A percentile compares a stretch with the other conserved stretches of the same genome.
Conservation (phyloP, 1,284 basidiomycete genomes). For the Coriolopsis trogii region DNA sequence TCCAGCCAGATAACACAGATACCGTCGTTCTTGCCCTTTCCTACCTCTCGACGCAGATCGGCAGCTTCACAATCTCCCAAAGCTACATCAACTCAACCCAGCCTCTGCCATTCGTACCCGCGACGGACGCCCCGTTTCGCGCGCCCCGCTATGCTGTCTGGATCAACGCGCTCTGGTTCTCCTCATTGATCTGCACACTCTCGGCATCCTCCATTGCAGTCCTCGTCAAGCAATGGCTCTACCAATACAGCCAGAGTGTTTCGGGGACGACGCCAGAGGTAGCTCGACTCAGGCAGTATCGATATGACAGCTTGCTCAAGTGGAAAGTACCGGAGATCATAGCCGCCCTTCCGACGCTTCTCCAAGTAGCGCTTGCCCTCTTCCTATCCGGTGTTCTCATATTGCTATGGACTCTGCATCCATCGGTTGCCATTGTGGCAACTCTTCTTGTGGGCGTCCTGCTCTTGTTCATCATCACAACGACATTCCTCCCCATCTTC, state of each 20-base stretch:
- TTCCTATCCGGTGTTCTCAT: conserved; percentile 23
- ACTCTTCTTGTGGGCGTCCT: conserved; percentile 20
- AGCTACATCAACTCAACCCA: conserved; percentile 7
- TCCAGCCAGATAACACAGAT: conserved; percentile 15
- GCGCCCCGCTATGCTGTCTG: conserved; percentile 16
- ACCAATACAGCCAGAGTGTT: conserved; percentile 15
- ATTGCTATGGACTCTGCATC: conserved; percentile 17
- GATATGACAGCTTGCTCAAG: conserved; percentile 17
- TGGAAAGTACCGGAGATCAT: conserved; percentile 23
- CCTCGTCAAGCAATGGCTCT: conserved; percentile 27
- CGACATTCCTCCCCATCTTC: conserved; percentile 30
- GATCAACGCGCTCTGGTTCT: conserved; percentile 27
- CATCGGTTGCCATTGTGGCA: conserved; percentile 10
- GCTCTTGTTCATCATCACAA: conserved; percentile 21
- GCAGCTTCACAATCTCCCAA: not conserved
- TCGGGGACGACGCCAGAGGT: conserved; percentile 12
- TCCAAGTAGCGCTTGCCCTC: conserved; percentile 19
- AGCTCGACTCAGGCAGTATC: conserved; percentile 19
- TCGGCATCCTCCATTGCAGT: conserved; percentile 21
- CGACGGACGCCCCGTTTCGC: not conserved
- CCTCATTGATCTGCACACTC: conserved; percentile 19
- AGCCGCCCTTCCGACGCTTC: conserved; percentile 19
- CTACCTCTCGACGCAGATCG: conserved; percentile 11
- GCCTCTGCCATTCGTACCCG: not conserved
- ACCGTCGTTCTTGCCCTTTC: conserved; percentile 7